Percentiles rank a stretch among this genome's conserved stretches.
These are phyloP conservation scores for Aureobasidium vineae DNA, from an alignment of 2,329 filamentous ascomycete species.

Conservation along the genomic window DNA sequence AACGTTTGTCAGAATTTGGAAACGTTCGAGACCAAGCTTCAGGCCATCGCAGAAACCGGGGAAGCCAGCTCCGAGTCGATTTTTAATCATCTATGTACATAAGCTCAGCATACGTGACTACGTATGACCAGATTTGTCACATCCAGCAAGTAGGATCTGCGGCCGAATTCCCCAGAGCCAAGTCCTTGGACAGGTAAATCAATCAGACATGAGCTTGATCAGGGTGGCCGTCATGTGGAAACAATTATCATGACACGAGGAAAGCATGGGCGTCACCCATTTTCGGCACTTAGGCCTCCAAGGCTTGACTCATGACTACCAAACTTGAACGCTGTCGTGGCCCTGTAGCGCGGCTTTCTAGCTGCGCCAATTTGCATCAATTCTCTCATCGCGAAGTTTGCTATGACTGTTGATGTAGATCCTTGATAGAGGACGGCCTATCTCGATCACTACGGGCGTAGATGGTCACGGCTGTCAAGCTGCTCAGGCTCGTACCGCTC, in stretches of 20 bases:
- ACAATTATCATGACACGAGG: not conserved
- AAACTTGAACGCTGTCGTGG: not conserved
- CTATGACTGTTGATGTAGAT: conserved; percentile 15
- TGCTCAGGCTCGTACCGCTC: conserved; percentile 17
- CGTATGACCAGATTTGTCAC: conserved; percentile 19
- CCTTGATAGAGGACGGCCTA: not conserved
- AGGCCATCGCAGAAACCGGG: conserved; percentile 6
- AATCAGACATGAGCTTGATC: conserved; percentile 19
- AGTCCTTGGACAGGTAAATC: conserved; percentile 5
- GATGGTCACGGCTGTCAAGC: conserved; percentile 4
- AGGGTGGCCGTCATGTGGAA: not conserved
- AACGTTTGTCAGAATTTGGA: not conserved
- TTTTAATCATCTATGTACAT: conserved; percentile 8
- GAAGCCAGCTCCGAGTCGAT: not conserved
- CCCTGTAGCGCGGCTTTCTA: not conserved
- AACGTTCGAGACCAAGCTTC: conserved; percentile 21
- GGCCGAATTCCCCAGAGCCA: conserved; percentile 15
- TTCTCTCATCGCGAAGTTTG: not conserved
- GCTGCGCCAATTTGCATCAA: not conserved
- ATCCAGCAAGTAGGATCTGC: not conserved
- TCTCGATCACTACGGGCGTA: conserved; percentile 4
- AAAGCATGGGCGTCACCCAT: not conserved
- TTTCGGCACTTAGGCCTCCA: not conserved
- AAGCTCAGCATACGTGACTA: conserved; percentile 4
- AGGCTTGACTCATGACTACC: conserved; percentile 7